Percentiles rank a stretch among this genome's conserved stretches.
These are phyloP conservation scores for Alternaria sp. DNA, from an alignment of 2,329 filamentous ascomycete species.

Conservation along the genomic window DNA sequence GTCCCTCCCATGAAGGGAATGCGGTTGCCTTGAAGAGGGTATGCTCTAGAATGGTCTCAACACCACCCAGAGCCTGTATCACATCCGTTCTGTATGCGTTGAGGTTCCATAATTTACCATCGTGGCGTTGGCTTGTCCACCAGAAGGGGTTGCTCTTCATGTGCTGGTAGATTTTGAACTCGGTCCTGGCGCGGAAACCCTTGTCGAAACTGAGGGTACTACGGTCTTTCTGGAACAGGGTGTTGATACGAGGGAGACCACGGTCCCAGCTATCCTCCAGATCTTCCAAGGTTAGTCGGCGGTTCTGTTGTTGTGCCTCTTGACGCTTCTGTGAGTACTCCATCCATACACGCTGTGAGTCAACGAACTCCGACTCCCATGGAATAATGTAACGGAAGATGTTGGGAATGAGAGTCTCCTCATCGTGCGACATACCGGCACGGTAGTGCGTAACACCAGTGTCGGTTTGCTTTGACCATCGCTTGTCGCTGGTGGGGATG, in stretches of 20 bases:
- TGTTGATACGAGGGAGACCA: slow-evolving; percentile 96
- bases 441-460: slow-evolving; percentile 96
- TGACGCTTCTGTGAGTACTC: slow-evolving; percentile 98
- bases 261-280: slow-evolving; percentile 98
- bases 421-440: slow-evolving; percentile 96
- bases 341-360: slow-evolving; percentile 98
- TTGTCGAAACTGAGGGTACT: slow-evolving; percentile 98
- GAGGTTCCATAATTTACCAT: slow-evolving; percentile 96
- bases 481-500: slow-evolving; percentile 96
- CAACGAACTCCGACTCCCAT: slow-evolving; percentile 98
- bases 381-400: slow-evolving; percentile 99
- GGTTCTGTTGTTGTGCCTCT: slow-evolving; percentile 97
- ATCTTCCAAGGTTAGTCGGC: slow-evolving; percentile 91
- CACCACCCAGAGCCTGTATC: slow-evolving; percentile 93
- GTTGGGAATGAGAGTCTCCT: slow-evolving; percentile 97
- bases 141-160: slow-evolving; percentile 99
- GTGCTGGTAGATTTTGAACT: slow-evolving; percentile 98
- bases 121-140: slow-evolving; percentile 98
- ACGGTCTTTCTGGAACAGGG: slow-evolving; percentile 96
- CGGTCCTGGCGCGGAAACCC: slow-evolving; percentile 91
- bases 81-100: slow-evolving; percentile 97
- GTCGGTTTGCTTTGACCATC: slow-evolving; percentile 98
- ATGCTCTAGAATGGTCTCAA: slow-evolving; percentile 97
- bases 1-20: slow-evolving; percentile 95
- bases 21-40: slow-evolving; percentile 96